phyloP scores from a whole-genome alignment of 257 asterid species.

The Cordia subcordata region DNA sequence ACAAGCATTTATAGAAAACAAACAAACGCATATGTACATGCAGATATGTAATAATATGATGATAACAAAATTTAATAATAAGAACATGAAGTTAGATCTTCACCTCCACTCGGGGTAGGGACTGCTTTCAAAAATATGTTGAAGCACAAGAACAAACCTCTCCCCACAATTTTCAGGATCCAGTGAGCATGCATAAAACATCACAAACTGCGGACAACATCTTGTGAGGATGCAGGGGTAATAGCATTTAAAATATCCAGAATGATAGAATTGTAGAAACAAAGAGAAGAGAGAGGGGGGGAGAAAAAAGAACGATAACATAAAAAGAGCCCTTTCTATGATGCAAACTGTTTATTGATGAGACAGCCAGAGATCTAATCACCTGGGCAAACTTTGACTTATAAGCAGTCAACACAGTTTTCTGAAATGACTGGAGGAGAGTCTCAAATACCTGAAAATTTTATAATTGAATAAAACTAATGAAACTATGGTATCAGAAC shows the following conservation, averaged over 20 bases:
- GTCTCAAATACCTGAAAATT: slow-evolving; percentile 66
- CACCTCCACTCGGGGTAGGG: slow-evolving; percentile 65
- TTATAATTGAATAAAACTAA: slow-evolving; percentile 4
- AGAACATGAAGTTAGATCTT: background rate
- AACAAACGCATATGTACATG: no score
- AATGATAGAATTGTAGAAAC: background rate
- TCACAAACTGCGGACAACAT: slow-evolving; percentile 62
- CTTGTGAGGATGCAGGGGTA: background rate
- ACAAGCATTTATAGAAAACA: background rate
- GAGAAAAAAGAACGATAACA: background rate
- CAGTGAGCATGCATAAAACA: slow-evolving; percentile 92
- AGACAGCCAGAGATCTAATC: background rate
- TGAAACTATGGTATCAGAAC: slow-evolving; percentile 13
- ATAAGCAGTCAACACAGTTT: slow-evolving; percentile 75
- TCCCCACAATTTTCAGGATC: slow-evolving; percentile 84
- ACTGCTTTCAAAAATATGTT: slow-evolving; percentile 47
- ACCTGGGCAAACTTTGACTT: slow-evolving; percentile 97
- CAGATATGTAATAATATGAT: no score
- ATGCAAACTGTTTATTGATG: background rate
- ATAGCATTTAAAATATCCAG: background rate
- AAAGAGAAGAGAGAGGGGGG: background rate
- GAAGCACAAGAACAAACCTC: slow-evolving; percentile 45
- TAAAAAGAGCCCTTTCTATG: background rate
- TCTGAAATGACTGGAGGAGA: slow-evolving; percentile 76
- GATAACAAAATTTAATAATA: no score